A percentile compares a stretch with the other conserved stretches of the same genome.
Conservation (phyloP, 148 eudicot genomes). For the Dysphania ambrosioides region DNA sequence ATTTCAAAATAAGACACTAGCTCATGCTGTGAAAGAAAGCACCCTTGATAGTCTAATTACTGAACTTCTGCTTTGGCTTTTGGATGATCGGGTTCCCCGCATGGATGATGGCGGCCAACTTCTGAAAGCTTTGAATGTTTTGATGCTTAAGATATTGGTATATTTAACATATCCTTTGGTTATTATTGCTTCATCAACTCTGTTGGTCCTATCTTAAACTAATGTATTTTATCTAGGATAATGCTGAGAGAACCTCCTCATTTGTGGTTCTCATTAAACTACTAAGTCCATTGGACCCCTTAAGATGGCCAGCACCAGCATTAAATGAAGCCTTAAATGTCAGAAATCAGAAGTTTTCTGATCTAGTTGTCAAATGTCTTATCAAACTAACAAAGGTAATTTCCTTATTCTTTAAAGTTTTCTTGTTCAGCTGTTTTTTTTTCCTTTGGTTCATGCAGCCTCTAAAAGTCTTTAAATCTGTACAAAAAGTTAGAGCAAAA, state of each 20-base stretch:
- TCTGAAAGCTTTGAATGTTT: slow-evolving; percentile 85
- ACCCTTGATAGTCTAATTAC: slow-evolving; percentile 82
- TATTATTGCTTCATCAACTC: not conserved
- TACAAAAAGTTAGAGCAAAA: too few relatives aligned
- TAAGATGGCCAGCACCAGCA: slow-evolving; percentile 93
- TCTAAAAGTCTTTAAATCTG: too few relatives aligned
- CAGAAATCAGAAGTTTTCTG: slow-evolving; percentile 90
- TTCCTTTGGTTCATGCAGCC: too few relatives aligned
- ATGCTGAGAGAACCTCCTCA: slow-evolving; percentile 79
- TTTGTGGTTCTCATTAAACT: slow-evolving; percentile 88
- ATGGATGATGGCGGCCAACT: slow-evolving; percentile 99
- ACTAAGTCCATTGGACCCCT: slow-evolving; percentile 70
- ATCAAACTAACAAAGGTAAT: slow-evolving; percentile 94
- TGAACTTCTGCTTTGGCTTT: slow-evolving; percentile 95
- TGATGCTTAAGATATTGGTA: slow-evolving; percentile 96
- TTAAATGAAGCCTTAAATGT: slow-evolving; percentile 60
- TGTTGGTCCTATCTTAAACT: slow-evolving; percentile 1
- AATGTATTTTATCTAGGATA: slow-evolving; percentile 48
- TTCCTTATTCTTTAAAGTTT: not conserved
- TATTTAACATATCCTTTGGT: not conserved
- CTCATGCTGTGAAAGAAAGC: slow-evolving; percentile 83
- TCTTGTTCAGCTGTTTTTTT: too few relatives aligned
- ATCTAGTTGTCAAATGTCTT: slow-evolving; percentile 92
- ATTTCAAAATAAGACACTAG: slow-evolving; percentile 77
- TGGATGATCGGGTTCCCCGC: slow-evolving; percentile 91